Base-by-base conservation (phyloP, 2,329 filamentous ascomycete species). In the Fusarium brevicatenulatum region DNA sequence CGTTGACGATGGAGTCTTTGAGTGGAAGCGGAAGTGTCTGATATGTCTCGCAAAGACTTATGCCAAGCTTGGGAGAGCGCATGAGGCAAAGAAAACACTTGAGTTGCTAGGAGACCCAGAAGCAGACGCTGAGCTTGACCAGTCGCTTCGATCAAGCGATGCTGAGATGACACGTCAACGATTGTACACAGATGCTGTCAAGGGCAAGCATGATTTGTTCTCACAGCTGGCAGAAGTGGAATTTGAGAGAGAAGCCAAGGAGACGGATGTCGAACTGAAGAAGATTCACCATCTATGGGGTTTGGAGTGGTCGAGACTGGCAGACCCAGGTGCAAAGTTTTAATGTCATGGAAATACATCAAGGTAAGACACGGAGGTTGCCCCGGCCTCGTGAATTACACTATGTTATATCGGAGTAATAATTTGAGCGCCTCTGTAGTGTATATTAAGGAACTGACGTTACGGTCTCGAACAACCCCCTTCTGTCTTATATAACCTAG, bases 301-400 rank as follows among this genome's bases (percentile, higher is more conserved):
- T 16, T 68, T 77, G 72, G 81, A 83, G 68, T 82, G 80, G 78
- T 75, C 79, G n/a, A 77, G 76, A 23, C 60, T 83, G 43, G 80
- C 77, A 7, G 75, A 81, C 53, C 43, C 53, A 7, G 71, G 63
- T 16, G 72, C 53, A 18, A 69, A 70, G 50, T 73, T 75, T 46
- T 82, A 56, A 77, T 34, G 16, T 25, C 10, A 42, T 32, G 18
- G 8, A 37, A 19, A 34, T 19, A 28, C n/a, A 19, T 12, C 13
- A 28, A 28, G 50, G 15, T 9, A 54, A 28, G 19, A 28, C 34
- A 16, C 13, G 5, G 50, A 54, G 34, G 23, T 28, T 28, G 19
- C 23, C 12, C 23, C 15, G 28, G 34, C 23, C 50, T 40, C 16
- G 18, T 25, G n/a, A 54, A 36, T 9, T 28, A n/a, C 23, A 39